These are phyloP conservation scores for Ambispora gerdemannii DNA, from an alignment of 192 early-diverging fungal genomes.

Conservation along the genomic window DNA sequence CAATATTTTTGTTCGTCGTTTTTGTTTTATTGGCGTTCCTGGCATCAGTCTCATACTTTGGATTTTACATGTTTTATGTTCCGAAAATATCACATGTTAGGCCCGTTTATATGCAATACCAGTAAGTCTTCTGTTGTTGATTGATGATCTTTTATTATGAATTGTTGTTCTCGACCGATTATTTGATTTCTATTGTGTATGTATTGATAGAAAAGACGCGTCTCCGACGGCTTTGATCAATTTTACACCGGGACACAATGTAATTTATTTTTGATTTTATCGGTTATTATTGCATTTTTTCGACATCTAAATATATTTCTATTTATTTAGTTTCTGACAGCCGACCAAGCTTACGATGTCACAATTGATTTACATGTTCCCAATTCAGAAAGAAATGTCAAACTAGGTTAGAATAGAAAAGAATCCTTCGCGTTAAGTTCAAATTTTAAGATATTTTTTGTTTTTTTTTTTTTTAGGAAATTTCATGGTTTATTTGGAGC, in stretches of 20 bases:
- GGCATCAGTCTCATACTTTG: conserved; percentile 39
- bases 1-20: conserved; percentile 35
- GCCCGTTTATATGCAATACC: conserved; percentile 44
- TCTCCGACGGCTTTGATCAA: conserved; percentile 36
- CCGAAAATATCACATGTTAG: conserved; percentile 44
- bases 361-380: conserved; percentile 43
- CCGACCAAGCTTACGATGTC: conserved; percentile 45
- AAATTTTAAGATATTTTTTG: background rate
- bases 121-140: conserved; percentile 7
- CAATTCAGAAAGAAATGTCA: conserved; percentile 40
- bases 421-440: background rate
- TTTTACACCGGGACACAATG: conserved; percentile 36
- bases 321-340: conserved; percentile 37
- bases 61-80: conserved; percentile 46
- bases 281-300: background rate
- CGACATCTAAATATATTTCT: background rate
- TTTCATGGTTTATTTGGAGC: conserved; percentile 39
- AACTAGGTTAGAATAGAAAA: conserved; percentile 35
- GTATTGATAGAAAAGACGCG: background rate
- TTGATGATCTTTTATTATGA: conserved; percentile 24
- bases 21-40: conserved; percentile 32
- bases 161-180: too few species aligned
- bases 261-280: background rate
- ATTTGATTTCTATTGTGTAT: too few species aligned
- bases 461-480: conserved; percentile 39